Evolutionary conservation across 257 asterid genomes (phyloP).

Genomic region (Nicotiana paniculata): DNA sequence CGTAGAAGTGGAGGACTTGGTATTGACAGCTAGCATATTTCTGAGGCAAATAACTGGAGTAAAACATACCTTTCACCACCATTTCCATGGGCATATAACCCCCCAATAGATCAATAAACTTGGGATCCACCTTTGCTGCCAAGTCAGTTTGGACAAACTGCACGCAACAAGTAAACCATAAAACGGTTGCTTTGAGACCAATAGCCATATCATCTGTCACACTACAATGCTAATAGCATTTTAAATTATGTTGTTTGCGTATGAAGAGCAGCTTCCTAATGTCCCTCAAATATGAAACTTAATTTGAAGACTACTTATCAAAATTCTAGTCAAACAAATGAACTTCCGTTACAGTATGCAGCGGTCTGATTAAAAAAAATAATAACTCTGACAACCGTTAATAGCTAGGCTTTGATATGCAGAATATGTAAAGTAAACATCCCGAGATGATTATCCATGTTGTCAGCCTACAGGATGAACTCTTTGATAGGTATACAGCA

Average conservation of each 20-base stretch:
- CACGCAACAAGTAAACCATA: conserved; percentile 3
- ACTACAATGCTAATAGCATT: no score
- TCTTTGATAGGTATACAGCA: no score
- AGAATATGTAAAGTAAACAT: no score
- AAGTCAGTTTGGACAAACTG: conserved; percentile 85
- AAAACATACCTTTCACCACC: conserved; percentile 53
- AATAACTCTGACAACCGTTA: no score
- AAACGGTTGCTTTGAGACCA: no score
- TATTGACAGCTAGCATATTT: neutral
- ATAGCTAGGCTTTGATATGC: no score
- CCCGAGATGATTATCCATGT: no score
- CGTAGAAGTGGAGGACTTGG: neutral
- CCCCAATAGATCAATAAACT: conserved; percentile 37
- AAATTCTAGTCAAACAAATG: neutral
- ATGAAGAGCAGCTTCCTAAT: neutral
- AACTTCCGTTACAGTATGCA: no score
- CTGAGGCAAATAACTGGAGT: neutral
- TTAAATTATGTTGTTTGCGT: neutral
- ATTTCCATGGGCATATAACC: conserved; percentile 80
- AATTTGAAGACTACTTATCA: neutral
- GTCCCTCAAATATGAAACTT: neutral
- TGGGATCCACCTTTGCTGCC: conserved; percentile 29
- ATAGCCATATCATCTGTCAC: no score
- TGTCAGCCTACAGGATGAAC: no score
- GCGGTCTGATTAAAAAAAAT: no score